Conservation (phyloP, 2,329 filamentous ascomycete genomes). For the Aspergillus pseudoviridinutans region DNA sequence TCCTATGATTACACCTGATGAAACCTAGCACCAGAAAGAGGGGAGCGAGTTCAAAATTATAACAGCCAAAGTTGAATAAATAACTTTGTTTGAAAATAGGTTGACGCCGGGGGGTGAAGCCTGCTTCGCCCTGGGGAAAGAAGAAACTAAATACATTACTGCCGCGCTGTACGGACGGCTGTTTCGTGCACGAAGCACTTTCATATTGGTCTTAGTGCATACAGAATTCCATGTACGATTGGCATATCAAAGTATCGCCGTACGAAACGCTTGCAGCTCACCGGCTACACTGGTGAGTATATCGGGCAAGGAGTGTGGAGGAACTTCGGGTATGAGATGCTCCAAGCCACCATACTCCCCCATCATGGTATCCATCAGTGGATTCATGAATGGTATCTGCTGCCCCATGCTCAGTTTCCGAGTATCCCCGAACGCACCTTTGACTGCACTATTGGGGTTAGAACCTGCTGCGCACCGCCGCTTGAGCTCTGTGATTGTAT, state of each 20-base stretch:
- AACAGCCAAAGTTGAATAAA: background rate
- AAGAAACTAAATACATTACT: background rate
- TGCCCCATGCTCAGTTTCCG: constrained; percentile 21
- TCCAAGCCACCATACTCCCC: constrained; percentile 23
- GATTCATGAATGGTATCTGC: constrained; percentile 19
- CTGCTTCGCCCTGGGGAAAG: background rate
- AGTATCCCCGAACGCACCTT: constrained; percentile 11
- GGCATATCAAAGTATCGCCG: background rate
- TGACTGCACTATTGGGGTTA: constrained; percentile 11
- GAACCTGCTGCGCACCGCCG: constrained; percentile 23
- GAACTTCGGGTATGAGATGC: constrained; percentile 21
- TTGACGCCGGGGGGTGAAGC: background rate
- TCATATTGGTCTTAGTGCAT: background rate
- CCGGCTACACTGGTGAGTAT: constrained; percentile 8
- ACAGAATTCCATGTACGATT: background rate
- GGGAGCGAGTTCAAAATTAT: background rate
- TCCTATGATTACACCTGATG: no score
- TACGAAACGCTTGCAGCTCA: background rate
- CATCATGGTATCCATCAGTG: constrained; percentile 21
- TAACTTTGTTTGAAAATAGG: background rate
- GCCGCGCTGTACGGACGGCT: background rate
- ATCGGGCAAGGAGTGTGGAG: constrained; percentile 10
- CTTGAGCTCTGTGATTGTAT: constrained; percentile 29
- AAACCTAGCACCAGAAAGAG: background rate
- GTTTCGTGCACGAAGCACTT: background rate